phyloP scores from a whole-genome alignment of 75 land plant genomes.

The Pinus albicaulis region DNA sequence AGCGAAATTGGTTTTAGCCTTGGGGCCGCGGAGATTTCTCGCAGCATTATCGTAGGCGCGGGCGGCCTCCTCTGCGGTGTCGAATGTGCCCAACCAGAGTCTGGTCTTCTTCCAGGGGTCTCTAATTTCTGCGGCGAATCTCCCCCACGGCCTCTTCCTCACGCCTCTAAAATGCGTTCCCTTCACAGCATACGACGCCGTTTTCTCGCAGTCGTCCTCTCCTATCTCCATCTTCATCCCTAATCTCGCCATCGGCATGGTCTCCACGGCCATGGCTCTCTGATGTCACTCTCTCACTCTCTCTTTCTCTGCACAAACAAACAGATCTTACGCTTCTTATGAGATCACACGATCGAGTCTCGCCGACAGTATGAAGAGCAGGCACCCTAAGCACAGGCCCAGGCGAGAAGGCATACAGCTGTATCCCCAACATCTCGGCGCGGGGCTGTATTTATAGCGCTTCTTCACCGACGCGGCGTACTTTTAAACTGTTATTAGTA shows the following conservation, averaged over 20 bases:
- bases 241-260: constrained; percentile 4
- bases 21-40: constrained; percentile 2
- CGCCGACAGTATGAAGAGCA: too few species aligned
- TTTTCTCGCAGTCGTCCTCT: neutral
- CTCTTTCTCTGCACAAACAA: too few species aligned
- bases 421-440: too few species aligned
- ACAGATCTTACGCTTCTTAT: too few species aligned
- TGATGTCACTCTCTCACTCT: too few species aligned
- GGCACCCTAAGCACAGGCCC: too few species aligned
- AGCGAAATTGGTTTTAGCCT: constrained; percentile 6
- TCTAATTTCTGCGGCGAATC: constrained; percentile 8
- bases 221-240: neutral
- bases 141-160: constrained; percentile 5
- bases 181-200: neutral
- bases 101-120: constrained; percentile 7
- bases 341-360: too few species aligned
- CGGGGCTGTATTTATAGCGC: too few species aligned
- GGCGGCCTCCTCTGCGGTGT: constrained; percentile 4
- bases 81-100: constrained; percentile 4
- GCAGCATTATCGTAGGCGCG: constrained; percentile 1
- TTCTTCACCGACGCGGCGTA: too few species aligned
- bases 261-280: constrained; percentile 1
- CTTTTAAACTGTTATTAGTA: too few species aligned
- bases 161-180: constrained; percentile 8
- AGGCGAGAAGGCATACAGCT: too few species aligned